Percentiles rank a stretch among this genome's conserved stretches.
These are phyloP conservation scores for Raphanus hybrid DNA, from an alignment of 441 rosid species.

Conservation along the genomic window DNA sequence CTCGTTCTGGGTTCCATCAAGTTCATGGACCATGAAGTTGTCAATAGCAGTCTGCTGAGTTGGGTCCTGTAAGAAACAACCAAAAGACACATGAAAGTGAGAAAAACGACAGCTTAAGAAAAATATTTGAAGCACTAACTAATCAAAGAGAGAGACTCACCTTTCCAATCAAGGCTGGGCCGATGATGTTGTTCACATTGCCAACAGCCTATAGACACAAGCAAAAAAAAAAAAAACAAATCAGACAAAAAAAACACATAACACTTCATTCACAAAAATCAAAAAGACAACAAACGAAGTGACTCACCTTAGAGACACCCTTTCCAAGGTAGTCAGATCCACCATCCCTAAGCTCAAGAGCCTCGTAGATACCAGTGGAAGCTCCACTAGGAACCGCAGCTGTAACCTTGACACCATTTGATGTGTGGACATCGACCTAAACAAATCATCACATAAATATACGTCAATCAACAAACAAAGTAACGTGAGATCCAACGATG, in stretches of 20 bases:
- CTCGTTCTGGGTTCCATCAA: conserved; percentile 1
- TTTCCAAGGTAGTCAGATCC: not conserved
- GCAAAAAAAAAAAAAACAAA: too few species aligned
- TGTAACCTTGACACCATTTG: conserved; percentile 58
- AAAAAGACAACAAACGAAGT: not conserved
- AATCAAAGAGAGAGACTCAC: too few species aligned
- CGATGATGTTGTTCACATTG: too few species aligned
- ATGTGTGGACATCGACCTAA: conserved; percentile 67
- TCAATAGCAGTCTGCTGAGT: not conserved
- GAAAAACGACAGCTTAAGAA: too few species aligned
- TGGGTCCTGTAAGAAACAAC: too few species aligned
- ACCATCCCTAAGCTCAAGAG: conserved; percentile 61
- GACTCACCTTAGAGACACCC: not conserved
- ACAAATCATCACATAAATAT: conserved; percentile 9
- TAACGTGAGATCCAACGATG: not conserved
- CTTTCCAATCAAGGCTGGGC: too few species aligned
- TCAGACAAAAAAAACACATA: too few species aligned
- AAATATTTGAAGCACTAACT: too few species aligned
- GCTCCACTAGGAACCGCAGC: conserved; percentile 76
- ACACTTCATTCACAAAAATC: too few species aligned
- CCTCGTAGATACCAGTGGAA: conserved; percentile 78
- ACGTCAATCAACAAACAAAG: not conserved
- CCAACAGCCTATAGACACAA: too few species aligned
- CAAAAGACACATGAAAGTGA: too few species aligned
- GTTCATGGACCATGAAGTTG: conserved; percentile 1